Conservation (phyloP, 805 yeast species). For the Tetrapisispora arboricola region DNA sequence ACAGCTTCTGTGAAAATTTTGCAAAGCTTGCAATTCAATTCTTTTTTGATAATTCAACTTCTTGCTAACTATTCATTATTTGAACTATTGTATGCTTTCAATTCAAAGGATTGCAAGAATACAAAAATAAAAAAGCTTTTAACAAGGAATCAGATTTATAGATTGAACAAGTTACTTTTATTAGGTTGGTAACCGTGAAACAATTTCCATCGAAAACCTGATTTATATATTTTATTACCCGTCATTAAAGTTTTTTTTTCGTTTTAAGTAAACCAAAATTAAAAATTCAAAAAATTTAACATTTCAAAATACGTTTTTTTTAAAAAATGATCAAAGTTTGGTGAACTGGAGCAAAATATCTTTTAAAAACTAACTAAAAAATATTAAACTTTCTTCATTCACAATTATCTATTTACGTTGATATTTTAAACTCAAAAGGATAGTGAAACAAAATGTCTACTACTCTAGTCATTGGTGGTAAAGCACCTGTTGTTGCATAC, state of each 20-base stretch:
- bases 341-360: no score
- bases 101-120: no score
- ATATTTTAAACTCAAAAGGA: no score
- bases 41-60: constrained; percentile 2
- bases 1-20: background rate
- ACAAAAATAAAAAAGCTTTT: background rate
- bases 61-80: background rate
- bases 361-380: no score
- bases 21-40: constrained; percentile 4
- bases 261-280: no score
- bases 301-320: no score
- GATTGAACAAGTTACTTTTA: background rate
- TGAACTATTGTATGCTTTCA: background rate
- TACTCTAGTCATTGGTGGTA: constrained; percentile 63
- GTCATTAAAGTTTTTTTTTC: no score
- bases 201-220: no score
- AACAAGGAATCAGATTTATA: background rate
- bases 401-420: no score
- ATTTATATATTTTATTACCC: background rate
- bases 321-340: no score
- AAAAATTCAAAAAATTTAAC: no score
- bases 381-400: no score
- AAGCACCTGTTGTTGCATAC: constrained; percentile 77
- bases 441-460: constrained; percentile 31
- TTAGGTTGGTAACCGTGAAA: background rate